These are phyloP conservation scores for Trypethelium eluteriae DNA, from an alignment of 495 filamentous ascomycete species.

Conservation along the genomic window DNA sequence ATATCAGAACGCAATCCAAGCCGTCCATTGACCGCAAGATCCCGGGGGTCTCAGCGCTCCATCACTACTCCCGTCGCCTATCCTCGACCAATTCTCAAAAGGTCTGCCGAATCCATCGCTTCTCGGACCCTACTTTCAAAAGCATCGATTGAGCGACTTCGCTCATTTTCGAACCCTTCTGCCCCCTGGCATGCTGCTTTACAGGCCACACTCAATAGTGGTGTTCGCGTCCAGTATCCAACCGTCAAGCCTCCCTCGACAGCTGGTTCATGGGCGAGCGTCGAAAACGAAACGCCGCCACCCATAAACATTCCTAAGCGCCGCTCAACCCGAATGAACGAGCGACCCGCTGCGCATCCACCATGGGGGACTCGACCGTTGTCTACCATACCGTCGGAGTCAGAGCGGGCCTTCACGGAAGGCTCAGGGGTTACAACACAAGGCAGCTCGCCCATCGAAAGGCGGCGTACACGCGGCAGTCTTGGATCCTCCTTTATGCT, in stretches of 20 bases:
- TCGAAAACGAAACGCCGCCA: neutral
- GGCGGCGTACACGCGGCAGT: conserved; percentile 13
- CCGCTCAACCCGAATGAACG: conserved; percentile 30
- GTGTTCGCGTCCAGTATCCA: conserved; percentile 30
- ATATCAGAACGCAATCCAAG: conserved; percentile 16
- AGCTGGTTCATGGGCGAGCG: conserved; percentile 12
- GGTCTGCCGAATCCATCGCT: conserved; percentile 29
- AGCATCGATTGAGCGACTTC: conserved; percentile 16
- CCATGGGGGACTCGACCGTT: conserved; percentile 27
- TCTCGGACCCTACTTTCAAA: conserved; percentile 14
- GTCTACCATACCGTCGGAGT: conserved; percentile 32
- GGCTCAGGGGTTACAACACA: conserved; percentile 1
- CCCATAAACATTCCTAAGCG: conserved; percentile 1
- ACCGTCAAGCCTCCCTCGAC: conserved; percentile 29
- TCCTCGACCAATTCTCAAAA: conserved; percentile 18
- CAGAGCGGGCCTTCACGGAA: conserved; percentile 18
- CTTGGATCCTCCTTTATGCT: conserved; percentile 27
- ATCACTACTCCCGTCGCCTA: conserved; percentile 13
- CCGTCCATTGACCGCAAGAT: conserved; percentile 48
- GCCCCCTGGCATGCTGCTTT: conserved; percentile 28
- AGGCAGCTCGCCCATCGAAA: conserved; percentile 9
- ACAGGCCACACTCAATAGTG: conserved; percentile 25
- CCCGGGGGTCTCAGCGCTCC: conserved; percentile 83
- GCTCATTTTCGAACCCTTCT: conserved; percentile 19
- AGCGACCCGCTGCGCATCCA: conserved; percentile 17